Base-by-base conservation (phyloP, 495 filamentous ascomycete species). In the Venustampulla echinocandica region DNA sequence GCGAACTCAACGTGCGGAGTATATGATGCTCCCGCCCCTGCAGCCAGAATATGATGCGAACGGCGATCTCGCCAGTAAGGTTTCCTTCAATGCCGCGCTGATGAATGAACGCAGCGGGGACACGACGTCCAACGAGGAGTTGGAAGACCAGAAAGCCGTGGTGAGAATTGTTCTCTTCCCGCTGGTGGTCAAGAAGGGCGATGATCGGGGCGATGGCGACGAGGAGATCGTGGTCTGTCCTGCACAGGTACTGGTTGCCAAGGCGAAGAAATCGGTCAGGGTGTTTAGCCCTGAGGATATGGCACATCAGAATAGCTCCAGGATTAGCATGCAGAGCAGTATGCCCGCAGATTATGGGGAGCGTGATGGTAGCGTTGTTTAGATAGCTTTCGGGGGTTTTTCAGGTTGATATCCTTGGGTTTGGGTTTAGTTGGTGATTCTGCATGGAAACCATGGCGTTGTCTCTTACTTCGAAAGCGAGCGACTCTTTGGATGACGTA, bases 11-110 rank as follows among this genome's bases (percentile, higher is more conserved):
- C 74, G 89, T 11, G 87, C 92, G 14, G 90, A 96, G 63, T 98
- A 90, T 65, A 87, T 92, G 64, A 96, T 98, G 90, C 80, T 95
- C 4, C 90, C 90, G 3, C 90, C 92, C 7, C 72, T 93, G n/a
- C 86, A 89, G 53, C 90, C 93, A 10, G 87, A 95, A 57, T 97
- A 92, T 67, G 90, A 97, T 64, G 83, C 80, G 52, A 83, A 87
- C 50, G 92, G 92, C 55, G 90, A 95, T 55, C 77, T 97, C 14
- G 73, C 74, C 24, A 84, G 81, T 30, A 84, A 87, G 35, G 82
- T 94, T 13, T 68, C 69, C 43, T 98, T 97, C 77, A 93, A 90
- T 59, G 84, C 90, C 0, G 71, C 77, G 7, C 70, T 90, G 38
- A 98, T 98, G 92, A 90, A 94, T 56, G 92, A 96, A 67, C 83